Conservation (phyloP, 768 basidiomycete genomes). For the Pleurotus tuber-regium region DNA sequence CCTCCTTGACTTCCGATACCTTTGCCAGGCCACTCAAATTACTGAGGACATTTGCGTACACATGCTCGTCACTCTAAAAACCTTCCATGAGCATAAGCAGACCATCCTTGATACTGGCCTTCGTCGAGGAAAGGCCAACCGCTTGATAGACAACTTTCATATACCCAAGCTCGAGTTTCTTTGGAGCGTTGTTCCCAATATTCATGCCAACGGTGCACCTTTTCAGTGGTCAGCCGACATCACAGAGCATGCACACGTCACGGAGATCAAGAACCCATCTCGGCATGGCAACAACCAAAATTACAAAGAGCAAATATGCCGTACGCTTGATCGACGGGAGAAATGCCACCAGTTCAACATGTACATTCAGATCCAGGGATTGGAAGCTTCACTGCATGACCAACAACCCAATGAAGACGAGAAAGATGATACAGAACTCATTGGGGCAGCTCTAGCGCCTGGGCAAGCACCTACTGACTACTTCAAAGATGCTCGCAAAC, state of each 20-base stretch:
- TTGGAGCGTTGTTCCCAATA: slow-evolving; percentile 18
- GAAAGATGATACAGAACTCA: not conserved
- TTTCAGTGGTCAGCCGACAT: slow-evolving; percentile 23
- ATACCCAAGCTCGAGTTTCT: slow-evolving; percentile 32
- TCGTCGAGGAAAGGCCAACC: slow-evolving; percentile 13
- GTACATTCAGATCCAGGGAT: not conserved
- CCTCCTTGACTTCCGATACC: slow-evolving; percentile 14
- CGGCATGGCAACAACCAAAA: slow-evolving; percentile 18
- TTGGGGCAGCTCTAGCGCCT: not conserved
- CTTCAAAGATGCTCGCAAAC: slow-evolving; percentile 4
- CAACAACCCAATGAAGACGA: not conserved
- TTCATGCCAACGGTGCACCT: slow-evolving; percentile 17
- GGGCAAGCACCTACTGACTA: slow-evolving; percentile 1
- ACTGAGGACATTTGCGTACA: slow-evolving; percentile 1
- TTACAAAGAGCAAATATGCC: slow-evolving; percentile 20
- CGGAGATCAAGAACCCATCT: slow-evolving; percentile 19
- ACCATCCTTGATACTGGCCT: slow-evolving; percentile 18
- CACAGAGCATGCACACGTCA: slow-evolving; percentile 20
- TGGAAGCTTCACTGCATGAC: not conserved
- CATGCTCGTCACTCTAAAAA: slow-evolving; percentile 14
- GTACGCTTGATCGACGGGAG: slow-evolving; percentile 18
- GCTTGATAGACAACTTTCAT: slow-evolving; percentile 20
- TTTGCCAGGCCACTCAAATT: slow-evolving; percentile 6
- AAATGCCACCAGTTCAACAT: slow-evolving; percentile 15
- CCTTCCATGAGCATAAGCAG: slow-evolving; percentile 26